Percentiles rank a stretch among this genome's conserved stretches.
Conservation (phyloP, 208 protist species). For the Leptomonas pyrrhocoris region DNA sequence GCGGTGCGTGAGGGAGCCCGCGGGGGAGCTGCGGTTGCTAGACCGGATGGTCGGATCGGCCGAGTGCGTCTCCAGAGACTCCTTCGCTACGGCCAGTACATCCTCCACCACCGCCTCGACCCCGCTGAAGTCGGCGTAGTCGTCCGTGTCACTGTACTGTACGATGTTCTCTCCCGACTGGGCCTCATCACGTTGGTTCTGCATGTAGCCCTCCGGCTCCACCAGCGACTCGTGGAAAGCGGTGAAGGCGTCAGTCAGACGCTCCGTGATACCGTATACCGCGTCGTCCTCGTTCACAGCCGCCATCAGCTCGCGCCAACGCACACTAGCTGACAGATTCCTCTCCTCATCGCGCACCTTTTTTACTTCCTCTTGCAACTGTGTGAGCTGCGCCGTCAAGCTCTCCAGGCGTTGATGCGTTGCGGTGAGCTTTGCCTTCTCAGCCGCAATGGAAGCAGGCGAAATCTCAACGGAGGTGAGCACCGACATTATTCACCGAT, state of each 20-base stretch:
- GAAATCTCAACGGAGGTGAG: slow-evolving; percentile 52
- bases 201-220: slow-evolving; percentile 49
- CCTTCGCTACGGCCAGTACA: slow-evolving; percentile 27
- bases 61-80: slow-evolving; percentile 26
- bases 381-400: slow-evolving; percentile 81
- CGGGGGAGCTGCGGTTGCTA: background rate
- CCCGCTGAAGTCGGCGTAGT: slow-evolving; percentile 75
- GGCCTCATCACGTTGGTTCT: slow-evolving; percentile 21
- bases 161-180: slow-evolving; percentile 31
- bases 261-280: slow-evolving; percentile 41
- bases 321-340: slow-evolving; percentile 68
- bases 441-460: slow-evolving; percentile 41
- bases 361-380: slow-evolving; percentile 66
- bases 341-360: slow-evolving; percentile 50
- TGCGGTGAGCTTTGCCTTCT: slow-evolving; percentile 39
- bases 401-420: slow-evolving; percentile 75
- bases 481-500: slow-evolving; percentile 27
- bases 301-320: slow-evolving; percentile 87
- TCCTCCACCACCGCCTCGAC: slow-evolving; percentile 69
- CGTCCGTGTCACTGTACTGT: slow-evolving; percentile 73
- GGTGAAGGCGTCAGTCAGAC: slow-evolving; percentile 49
- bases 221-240: slow-evolving; percentile 51
- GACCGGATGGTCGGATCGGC: background rate
- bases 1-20: background rate
- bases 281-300: slow-evolving; percentile 44